These are phyloP conservation scores for Hippophae gyantsensis DNA, from an alignment of 306 rosid genomes.

Conservation along the genomic window DNA sequence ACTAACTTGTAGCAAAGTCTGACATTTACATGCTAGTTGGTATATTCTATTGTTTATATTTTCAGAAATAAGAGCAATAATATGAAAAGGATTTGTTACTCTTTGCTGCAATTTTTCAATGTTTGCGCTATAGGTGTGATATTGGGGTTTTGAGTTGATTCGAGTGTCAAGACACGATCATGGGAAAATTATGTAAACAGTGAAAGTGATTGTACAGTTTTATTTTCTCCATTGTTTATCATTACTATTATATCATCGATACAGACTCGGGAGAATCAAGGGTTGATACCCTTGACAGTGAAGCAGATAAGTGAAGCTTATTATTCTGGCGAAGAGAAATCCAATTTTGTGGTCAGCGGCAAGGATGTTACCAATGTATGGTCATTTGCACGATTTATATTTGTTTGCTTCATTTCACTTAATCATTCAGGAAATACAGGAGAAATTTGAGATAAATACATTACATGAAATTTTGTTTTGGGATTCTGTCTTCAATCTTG, in stretches of 20 bases:
- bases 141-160: background rate
- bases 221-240: background rate
- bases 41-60: too few species aligned
- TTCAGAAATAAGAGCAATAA: too few species aligned
- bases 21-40: too few species aligned
- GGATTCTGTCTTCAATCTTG: background rate
- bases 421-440: background rate
- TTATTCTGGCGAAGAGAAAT: conserved; percentile 79
- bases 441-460: background rate
- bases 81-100: too few species aligned
- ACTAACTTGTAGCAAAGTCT: too few species aligned
- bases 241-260: background rate
- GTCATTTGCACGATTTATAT: background rate
- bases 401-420: background rate
- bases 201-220: background rate
- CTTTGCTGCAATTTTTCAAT: too few species aligned
- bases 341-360: conserved; percentile 61
- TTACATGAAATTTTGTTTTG: background rate
- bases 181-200: background rate
- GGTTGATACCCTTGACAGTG: conserved; percentile 77
- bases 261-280: conserved; percentile 63
- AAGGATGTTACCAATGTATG: conserved; percentile 69
- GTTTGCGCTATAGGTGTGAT: background rate
- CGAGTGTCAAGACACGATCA: background rate
- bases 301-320: conserved; percentile 81